Evolutionary conservation across 495 filamentous ascomycete species (phyloP), one percentile per base, ranked within the genome.

Genomic region (Ramalina intermedia): DNA sequence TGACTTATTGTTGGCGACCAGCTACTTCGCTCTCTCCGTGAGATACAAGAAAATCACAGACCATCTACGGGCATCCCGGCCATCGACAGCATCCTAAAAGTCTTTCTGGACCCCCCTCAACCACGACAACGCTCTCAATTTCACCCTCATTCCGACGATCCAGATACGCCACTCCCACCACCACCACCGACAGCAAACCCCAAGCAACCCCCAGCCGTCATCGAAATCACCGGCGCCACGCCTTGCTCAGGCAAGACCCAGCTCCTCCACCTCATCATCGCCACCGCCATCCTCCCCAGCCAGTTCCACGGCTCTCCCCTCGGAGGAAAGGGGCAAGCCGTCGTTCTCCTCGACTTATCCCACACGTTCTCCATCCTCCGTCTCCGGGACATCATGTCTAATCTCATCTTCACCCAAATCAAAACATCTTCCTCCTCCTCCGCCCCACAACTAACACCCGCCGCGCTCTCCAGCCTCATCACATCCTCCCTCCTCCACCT

Each of bases 291-390:
- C 12, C 66, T 91, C 8, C 73, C 81, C 2, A 37, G 63, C 1
- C 59, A 61, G 3, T 57, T 61, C 41, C 51, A 62, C 3, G 60
- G 56, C n/a, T 45, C 62, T 18, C 18, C 47, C 4, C 43, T 73
- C 4, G 49, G 57, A 33, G 79, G 77, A n/a, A 69, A 73, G 26
- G 60, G 64, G 21, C 73, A 75, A 16, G 71, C 84, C 2, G 71
- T 89, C 2, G 70, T 82, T 4, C 65, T 88, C 26, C 57, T 94
- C 21, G 88, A 94, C 55, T 69, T 79, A 0, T 80, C 85, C 39
- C 69, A 71, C 37, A 72, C 73, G 0, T 87, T 94, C 52, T 75
- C 80, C 27, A 67, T 78, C 11, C 59, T 71, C 13, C 71, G 79
- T 11, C 68, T 91, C 0, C 65, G 57, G 0, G 49, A 59, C 11